These are phyloP conservation scores for Bolboschoenus planiculmis DNA, from an alignment of 176 grass and related monocot genomes.

Conservation along the genomic window DNA sequence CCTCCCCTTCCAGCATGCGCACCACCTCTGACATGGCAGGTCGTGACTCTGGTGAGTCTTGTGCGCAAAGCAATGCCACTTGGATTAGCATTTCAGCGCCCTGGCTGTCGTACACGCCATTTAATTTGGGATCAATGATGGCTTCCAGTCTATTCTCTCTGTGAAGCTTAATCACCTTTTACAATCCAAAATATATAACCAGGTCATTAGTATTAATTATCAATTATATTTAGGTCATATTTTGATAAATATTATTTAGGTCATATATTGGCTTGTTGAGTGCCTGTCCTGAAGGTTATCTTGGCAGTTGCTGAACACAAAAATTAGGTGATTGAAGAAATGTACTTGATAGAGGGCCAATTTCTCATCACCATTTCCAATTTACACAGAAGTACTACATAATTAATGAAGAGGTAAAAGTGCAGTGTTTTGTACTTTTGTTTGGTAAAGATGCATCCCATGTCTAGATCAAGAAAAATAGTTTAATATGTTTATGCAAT, in stretches of 20 bases:
- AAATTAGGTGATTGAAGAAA: background rate
- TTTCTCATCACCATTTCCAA: background rate
- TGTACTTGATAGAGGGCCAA: background rate
- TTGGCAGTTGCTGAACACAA: background rate
- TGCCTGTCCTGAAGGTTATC: background rate
- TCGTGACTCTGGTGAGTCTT: background rate
- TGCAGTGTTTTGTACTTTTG: background rate
- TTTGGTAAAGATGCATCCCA: background rate
- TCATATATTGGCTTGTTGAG: background rate
- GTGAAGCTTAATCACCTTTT: constrained; percentile 9
- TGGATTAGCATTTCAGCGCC: constrained; percentile 15
- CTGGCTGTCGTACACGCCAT: background rate
- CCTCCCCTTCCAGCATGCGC: constrained; percentile 10
- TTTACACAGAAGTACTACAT: background rate
- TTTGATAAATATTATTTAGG: background rate
- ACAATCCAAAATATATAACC: background rate
- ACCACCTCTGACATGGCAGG: constrained; percentile 23
- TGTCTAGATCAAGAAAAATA: background rate
- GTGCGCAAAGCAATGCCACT: constrained; percentile 13
- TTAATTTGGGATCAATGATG: constrained; percentile 10
- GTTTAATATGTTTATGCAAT: background rate
- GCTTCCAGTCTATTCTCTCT: background rate
- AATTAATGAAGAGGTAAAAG: background rate
- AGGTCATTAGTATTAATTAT: background rate
- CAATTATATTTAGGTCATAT: background rate